Conservation (phyloP, 2,329 filamentous ascomycete genomes). For the Calycina herbarum region DNA sequence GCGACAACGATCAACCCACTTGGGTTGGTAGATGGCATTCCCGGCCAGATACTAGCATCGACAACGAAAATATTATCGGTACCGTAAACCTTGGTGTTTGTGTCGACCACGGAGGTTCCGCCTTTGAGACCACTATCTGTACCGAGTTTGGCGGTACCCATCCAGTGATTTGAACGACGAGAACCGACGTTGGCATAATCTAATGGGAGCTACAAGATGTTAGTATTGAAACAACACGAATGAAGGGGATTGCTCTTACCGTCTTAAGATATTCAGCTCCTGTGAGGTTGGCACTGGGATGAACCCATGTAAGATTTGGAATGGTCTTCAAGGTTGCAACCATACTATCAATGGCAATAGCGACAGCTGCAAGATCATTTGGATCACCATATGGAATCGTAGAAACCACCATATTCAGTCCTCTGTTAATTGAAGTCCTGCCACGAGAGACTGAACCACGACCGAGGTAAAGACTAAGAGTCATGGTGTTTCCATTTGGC, state of each 20-base stretch:
- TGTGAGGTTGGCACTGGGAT: slow-evolving; percentile 52
- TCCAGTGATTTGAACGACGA: slow-evolving; percentile 42
- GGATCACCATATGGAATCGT: slow-evolving; percentile 52
- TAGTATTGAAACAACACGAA: slow-evolving; percentile 20
- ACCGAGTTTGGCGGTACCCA: slow-evolving; percentile 61
- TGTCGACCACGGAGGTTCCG: slow-evolving; percentile 61
- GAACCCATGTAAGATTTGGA: slow-evolving; percentile 55
- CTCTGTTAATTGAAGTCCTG: slow-evolving; percentile 58
- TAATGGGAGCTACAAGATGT: slow-evolving; percentile 26
- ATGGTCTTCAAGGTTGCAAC: slow-evolving; percentile 54
- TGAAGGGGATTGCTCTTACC: slow-evolving; percentile 36
- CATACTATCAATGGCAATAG: slow-evolving; percentile 62
- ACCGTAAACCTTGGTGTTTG: slow-evolving; percentile 63
- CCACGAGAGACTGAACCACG: slow-evolving; percentile 63
- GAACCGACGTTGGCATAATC: slow-evolving; percentile 35
- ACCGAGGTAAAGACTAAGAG: slow-evolving; percentile 61
- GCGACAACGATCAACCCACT: slow-evolving; percentile 64
- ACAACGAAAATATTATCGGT: slow-evolving; percentile 69
- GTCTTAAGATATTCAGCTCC: slow-evolving; percentile 57
- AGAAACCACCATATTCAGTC: slow-evolving; percentile 58
- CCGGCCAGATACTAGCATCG: slow-evolving; percentile 68
- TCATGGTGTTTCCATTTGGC: slow-evolving; percentile 34
- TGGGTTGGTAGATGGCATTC: slow-evolving; percentile 68
- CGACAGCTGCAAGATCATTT: slow-evolving; percentile 63
- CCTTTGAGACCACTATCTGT: slow-evolving; percentile 46